These are phyloP conservation scores for Saccharomyces hybrid DNA, from an alignment of 1,139 yeast genomes.

Conservation along the genomic window DNA sequence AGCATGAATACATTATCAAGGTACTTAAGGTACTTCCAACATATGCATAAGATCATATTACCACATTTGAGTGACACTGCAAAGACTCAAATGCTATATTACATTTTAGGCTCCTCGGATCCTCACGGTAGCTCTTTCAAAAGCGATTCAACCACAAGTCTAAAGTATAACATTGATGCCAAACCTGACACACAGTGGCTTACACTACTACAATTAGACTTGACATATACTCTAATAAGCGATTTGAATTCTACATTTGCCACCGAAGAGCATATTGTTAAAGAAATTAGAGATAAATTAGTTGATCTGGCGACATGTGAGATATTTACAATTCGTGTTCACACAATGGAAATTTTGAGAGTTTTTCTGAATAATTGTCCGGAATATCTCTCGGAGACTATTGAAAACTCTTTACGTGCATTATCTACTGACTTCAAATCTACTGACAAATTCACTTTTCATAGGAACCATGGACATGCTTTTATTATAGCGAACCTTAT, in stretches of 20 bases:
- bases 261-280: slow-evolving; percentile 24
- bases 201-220: slow-evolving; percentile 23
- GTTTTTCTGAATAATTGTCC: slow-evolving; percentile 33
- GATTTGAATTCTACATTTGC: slow-evolving; percentile 29
- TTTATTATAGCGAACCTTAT: slow-evolving; percentile 36
- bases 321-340: slow-evolving; percentile 34
- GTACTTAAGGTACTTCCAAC: slow-evolving; percentile 18
- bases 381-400: slow-evolving; percentile 25
- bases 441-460: slow-evolving; percentile 30
- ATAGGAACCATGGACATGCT: slow-evolving; percentile 38
- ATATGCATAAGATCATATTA: slow-evolving; percentile 20
- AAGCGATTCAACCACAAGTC: neutral
- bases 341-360: slow-evolving; percentile 34
- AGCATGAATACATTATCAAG: slow-evolving; percentile 19
- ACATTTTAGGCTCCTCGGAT: slow-evolving; percentile 14
- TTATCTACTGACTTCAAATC: slow-evolving; percentile 34
- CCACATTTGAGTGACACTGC: slow-evolving; percentile 27
- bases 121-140: neutral
- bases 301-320: slow-evolving; percentile 32
- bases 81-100: slow-evolving; percentile 20
- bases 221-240: slow-evolving; percentile 19
- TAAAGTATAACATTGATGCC: neutral
- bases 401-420: slow-evolving; percentile 27
- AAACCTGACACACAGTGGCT: slow-evolving; percentile 14
- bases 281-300: slow-evolving; percentile 27